phyloP scores from a whole-genome alignment of 2,329 filamentous ascomycete species.

The Ceratocystiopsis minuta region DNA sequence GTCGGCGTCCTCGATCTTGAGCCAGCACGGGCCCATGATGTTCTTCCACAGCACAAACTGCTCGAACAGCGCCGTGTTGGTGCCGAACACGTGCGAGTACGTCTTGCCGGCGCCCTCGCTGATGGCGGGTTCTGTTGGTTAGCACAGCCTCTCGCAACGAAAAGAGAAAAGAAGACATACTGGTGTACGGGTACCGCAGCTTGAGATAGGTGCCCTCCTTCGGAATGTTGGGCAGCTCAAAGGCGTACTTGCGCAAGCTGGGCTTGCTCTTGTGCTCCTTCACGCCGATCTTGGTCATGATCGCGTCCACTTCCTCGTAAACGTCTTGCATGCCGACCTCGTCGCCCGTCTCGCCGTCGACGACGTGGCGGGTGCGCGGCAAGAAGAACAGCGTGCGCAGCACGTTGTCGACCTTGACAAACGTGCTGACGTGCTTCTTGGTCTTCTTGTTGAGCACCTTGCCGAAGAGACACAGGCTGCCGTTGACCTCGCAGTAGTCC shows the following conservation, averaged over 20 bases:
- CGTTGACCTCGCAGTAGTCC: slow-evolving; percentile 85
- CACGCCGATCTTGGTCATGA: slow-evolving; percentile 79
- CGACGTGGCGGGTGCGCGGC: slow-evolving; percentile 46
- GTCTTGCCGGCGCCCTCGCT: slow-evolving; percentile 66
- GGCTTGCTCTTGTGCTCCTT: slow-evolving; percentile 86
- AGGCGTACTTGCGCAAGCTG: slow-evolving; percentile 82
- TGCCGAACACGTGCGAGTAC: slow-evolving; percentile 85
- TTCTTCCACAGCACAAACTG: slow-evolving; percentile 98
- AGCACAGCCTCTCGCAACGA: neutral
- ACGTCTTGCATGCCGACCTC: slow-evolving; percentile 77
- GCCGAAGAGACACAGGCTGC: slow-evolving; percentile 82
- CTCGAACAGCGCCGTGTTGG: slow-evolving; percentile 86
- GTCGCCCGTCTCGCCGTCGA: slow-evolving; percentile 52
- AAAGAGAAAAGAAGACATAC: slow-evolving; percentile 20
- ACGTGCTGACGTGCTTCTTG: slow-evolving; percentile 68
- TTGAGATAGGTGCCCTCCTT: slow-evolving; percentile 87
- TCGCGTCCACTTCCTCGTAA: slow-evolving; percentile 69
- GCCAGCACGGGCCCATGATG: slow-evolving; percentile 97
- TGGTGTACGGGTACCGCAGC: slow-evolving; percentile 86
- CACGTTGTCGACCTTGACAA: slow-evolving; percentile 91
- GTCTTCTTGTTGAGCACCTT: slow-evolving; percentile 86
- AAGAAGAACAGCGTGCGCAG: slow-evolving; percentile 84
- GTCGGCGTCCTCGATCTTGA: slow-evolving; percentile 73
- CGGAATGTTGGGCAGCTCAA: slow-evolving; percentile 74
- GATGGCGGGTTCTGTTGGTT: slow-evolving; percentile 41